A percentile compares a stretch with the other conserved stretches of the same genome.
phyloP scores from a whole-genome alignment of 108 stramenopile species.

The Nannochloropsis salina region DNA sequence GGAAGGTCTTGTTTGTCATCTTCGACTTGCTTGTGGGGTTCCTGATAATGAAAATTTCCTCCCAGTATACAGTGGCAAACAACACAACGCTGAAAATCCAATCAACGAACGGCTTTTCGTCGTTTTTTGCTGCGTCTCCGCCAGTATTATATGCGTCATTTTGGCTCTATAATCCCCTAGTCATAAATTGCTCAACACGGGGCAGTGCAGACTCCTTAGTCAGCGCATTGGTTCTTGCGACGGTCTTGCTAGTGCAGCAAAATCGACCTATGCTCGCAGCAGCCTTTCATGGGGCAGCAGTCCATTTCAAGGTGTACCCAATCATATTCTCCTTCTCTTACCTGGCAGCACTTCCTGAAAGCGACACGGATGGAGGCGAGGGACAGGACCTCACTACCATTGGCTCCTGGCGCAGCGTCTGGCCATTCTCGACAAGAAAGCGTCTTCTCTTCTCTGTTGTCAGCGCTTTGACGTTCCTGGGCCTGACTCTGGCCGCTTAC shows the following conservation, averaged over 20 bases:
- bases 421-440: not conserved
- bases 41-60: constrained; percentile 21
- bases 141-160: not conserved
- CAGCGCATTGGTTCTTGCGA: constrained; percentile 24
- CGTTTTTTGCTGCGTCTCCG: constrained; percentile 57
- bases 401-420: not conserved
- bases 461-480: constrained; percentile 57
- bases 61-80: not conserved
- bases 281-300: constrained; percentile 44
- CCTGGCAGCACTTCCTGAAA: constrained; percentile 23
- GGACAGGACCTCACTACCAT: not conserved
- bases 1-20: constrained; percentile 49
- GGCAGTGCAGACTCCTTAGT: constrained; percentile 44
- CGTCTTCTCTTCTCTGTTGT: constrained; percentile 60
- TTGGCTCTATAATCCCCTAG: constrained; percentile 39
- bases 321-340: constrained; percentile 56
- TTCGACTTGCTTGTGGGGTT: constrained; percentile 45
- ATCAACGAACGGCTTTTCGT: constrained; percentile 68
- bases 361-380: not conserved
- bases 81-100: constrained; percentile 64
- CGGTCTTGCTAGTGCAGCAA: constrained; percentile 21
- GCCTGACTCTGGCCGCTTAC: constrained; percentile 60
- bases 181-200: constrained; percentile 32
- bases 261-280: constrained; percentile 18
- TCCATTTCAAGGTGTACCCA: constrained; percentile 59